Evolutionary conservation across 768 basidiomycete species (phyloP), one percentile per base, ranked within the genome.

Genomic region (Coprinellus micaceus): DNA sequence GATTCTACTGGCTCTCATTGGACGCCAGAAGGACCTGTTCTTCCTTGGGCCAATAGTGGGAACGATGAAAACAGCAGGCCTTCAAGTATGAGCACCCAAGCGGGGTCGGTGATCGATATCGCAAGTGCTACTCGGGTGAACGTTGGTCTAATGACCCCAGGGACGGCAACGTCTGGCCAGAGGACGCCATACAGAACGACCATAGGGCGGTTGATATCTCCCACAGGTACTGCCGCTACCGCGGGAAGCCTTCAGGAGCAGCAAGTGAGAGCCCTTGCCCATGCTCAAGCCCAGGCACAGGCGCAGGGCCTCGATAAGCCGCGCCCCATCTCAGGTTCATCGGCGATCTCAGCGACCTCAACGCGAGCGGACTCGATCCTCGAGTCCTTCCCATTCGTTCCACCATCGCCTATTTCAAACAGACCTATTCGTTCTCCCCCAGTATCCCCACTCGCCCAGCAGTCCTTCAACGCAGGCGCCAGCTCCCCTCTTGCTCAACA

Each of bases 301-400:
- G 78, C 80, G 26, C 82, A 82, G 61, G 82, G 77, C 44, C 63
- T 76, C 50, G 77, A 77, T 48, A 72, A 67, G 60, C 70, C 68
- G 56, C 77, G 79, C 59, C 75, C 83, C 53, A 77, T 82, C 59
- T 86, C 89, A 4, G 81, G 79, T 55, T 82, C 83, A 4, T 91
- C 88, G 28, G 81, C 83, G 47, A 69, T 85, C 55, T 87, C 85
- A 29, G 82, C 82, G 12, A 74, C 86, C 13, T 88, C 88, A 10
- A 86, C 86, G 2, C 81, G 82, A 48, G 88, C 89, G 25, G 90
- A 93, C 66, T 92, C 90, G 2, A 90, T 93, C 61, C 77, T 93
- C 25, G 91, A 91, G 69, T 86, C 83, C 13, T 94, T 94, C 77
- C 89, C 89, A 33, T 92, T 94, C 67, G 90, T 94, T 9, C 91